A percentile compares a stretch with the other conserved stretches of the same genome.
Evolutionary conservation across 2,329 filamentous ascomycete genomes (phyloP).

Genomic region (Colletotrichum scovillei): DNA sequence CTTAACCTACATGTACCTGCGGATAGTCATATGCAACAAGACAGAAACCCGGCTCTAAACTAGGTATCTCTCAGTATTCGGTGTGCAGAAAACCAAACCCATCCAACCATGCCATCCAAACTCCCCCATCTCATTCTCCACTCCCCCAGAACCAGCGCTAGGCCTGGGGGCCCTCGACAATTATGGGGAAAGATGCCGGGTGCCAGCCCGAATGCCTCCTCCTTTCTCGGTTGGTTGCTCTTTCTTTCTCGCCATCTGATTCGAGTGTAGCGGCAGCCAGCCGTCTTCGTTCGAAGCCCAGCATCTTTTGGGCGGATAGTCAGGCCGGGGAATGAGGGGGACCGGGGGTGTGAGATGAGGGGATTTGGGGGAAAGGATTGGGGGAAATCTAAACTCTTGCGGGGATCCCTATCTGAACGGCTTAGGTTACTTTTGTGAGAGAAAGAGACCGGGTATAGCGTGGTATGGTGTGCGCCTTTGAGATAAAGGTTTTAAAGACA

Average conservation of each 20-base stretch:
- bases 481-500: constrained; percentile 11
- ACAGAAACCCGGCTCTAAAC: no score
- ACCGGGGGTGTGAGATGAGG: neutral
- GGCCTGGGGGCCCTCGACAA: neutral
- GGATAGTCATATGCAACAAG: neutral
- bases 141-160: constrained; percentile 27
- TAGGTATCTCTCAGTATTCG: neutral
- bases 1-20: neutral
- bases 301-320: neutral
- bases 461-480: neutral
- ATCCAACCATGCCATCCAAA: neutral
- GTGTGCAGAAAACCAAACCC: neutral
- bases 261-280: neutral
- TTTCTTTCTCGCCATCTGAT: constrained; percentile 12
- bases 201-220: neutral
- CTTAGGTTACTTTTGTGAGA: neutral
- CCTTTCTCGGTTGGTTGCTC: neutral
- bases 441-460: neutral
- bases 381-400: neutral
- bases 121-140: constrained; percentile 9
- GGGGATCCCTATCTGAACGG: neutral
- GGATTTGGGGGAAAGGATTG: neutral
- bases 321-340: constrained; percentile 28
- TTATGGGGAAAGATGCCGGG: constrained; percentile 20
- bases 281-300: neutral